These are phyloP conservation scores for Fusarium bulbicola DNA, from an alignment of 2,329 filamentous ascomycete species.

Conservation along the genomic window DNA sequence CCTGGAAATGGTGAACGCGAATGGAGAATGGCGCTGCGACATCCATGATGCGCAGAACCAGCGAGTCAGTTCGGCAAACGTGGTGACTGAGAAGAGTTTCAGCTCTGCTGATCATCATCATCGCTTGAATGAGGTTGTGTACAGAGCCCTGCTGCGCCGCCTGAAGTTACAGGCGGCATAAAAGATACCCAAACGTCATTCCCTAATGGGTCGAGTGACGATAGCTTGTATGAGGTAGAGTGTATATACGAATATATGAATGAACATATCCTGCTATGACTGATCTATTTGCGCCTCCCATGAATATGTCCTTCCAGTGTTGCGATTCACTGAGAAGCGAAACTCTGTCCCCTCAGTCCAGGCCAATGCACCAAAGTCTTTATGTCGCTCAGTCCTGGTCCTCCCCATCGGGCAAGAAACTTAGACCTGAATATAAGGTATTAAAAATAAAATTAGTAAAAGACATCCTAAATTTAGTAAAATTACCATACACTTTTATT, in stretches of 20 bases:
- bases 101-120: neutral
- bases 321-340: neutral
- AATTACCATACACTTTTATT: no score
- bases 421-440: no score
- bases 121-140: neutral
- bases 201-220: neutral
- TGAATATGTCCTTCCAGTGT: neutral
- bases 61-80: neutral
- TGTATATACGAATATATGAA: slow-evolving; percentile 15
- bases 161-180: neutral
- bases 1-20: neutral
- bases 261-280: neutral
- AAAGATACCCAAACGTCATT: slow-evolving; percentile 20
- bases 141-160: neutral
- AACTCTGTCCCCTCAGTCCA: neutral
- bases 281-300: neutral
- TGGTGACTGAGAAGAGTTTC: neutral
- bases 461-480: no score
- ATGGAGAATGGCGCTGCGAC: neutral
- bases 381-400: neutral
- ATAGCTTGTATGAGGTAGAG: neutral
- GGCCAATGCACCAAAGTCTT: neutral
- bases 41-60: neutral
- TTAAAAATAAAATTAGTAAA: no score
- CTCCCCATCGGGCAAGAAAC: no score